Conservation (phyloP, 2,329 filamentous ascomycete species). For the Neonectria coccinea region DNA sequence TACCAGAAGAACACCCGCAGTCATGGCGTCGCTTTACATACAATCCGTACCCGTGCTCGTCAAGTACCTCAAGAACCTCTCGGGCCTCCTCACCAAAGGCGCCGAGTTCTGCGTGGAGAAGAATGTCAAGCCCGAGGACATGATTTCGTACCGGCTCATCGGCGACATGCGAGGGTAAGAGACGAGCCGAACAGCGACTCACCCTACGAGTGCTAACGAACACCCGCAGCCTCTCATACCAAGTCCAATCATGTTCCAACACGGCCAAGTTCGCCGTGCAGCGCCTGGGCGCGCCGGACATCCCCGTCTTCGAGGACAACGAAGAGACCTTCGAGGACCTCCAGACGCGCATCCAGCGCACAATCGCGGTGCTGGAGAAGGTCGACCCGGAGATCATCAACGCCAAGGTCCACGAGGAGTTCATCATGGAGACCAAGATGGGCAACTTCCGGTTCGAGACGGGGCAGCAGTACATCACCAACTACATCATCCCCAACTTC, state of each 20-base stretch:
- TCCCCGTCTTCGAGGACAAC: conserved; percentile 36
- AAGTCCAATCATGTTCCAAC: conserved; percentile 44
- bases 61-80: conserved; percentile 46
- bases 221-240: conserved; percentile 33
- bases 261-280: conserved; percentile 39
- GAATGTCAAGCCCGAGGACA: conserved; percentile 35
- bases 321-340: conserved; percentile 49
- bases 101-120: conserved; percentile 37
- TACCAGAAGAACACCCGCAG: neutral
- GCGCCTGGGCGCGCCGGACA: conserved; percentile 34
- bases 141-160: conserved; percentile 37
- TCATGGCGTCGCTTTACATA: conserved; percentile 41
- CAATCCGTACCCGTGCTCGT: conserved; percentile 45
- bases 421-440: conserved; percentile 41
- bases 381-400: conserved; percentile 41
- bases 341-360: conserved; percentile 43
- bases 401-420: conserved; percentile 39
- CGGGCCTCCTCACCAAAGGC: conserved; percentile 40
- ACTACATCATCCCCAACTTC: conserved; percentile 66
- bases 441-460: conserved; percentile 44
- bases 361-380: conserved; percentile 47
- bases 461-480: conserved; percentile 56
- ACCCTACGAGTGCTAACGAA: neutral
- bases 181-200: neutral
- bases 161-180: conserved; percentile 39